Evolutionary conservation across 1,284 basidiomycete species (phyloP).

Genomic region (Rhodotorula sp.): DNA sequence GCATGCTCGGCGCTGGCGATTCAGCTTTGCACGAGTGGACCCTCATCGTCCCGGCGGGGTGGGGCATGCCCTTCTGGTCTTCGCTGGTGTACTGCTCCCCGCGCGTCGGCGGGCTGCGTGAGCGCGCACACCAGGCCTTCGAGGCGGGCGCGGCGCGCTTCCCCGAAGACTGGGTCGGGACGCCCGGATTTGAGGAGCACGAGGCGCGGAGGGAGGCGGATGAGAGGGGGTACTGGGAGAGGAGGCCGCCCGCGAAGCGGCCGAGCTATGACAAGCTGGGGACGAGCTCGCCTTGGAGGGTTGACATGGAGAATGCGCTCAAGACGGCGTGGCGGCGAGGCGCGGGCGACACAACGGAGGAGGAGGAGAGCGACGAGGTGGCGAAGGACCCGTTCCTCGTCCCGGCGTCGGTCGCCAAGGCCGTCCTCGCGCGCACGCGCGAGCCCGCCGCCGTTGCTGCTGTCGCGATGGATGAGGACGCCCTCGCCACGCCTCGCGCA

Average conservation of each 20-base stretch:
- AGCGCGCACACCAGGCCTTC: slow-evolving; percentile 71
- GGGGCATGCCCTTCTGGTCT: slow-evolving; percentile 81
- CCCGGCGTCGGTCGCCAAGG: neutral
- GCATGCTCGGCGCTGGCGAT: slow-evolving; percentile 60
- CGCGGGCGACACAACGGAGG: neutral
- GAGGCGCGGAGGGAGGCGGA: slow-evolving; percentile 57
- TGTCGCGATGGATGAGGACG: neutral
- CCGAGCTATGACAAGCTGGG: slow-evolving; percentile 67
- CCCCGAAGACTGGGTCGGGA: slow-evolving; percentile 75
- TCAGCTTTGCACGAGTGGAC: slow-evolving; percentile 67
- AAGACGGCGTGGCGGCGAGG: neutral
- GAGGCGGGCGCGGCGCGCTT: slow-evolving; percentile 74
- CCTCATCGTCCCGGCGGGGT: slow-evolving; percentile 74
- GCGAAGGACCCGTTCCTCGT: slow-evolving; percentile 13
- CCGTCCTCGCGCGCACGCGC: neutral
- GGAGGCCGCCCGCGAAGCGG: slow-evolving; percentile 81
- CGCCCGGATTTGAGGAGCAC: slow-evolving; percentile 57
- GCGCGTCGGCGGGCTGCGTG: slow-evolving; percentile 75
- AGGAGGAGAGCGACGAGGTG: neutral
- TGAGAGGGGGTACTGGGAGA: slow-evolving; percentile 67
- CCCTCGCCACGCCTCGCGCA: neutral
- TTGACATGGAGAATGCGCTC: slow-evolving; percentile 63
- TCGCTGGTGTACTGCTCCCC: slow-evolving; percentile 78
- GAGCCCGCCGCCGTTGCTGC: fast-evolving
- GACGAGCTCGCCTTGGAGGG: slow-evolving; percentile 62